Conservation (phyloP, 2,329 filamentous ascomycete genomes). For the Fusarium vanettenii region DNA sequence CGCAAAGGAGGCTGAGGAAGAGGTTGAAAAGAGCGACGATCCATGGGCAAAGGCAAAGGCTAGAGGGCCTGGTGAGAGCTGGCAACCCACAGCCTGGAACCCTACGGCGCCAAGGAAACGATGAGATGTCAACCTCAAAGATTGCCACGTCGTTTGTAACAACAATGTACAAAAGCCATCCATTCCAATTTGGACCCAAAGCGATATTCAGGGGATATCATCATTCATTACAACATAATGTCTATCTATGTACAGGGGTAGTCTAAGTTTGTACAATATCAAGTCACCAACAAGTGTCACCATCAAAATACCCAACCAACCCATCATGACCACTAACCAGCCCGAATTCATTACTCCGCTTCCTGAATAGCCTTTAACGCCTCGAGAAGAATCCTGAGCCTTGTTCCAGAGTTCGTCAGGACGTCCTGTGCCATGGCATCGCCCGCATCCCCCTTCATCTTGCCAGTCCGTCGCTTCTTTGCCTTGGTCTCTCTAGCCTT, state of each 20-base stretch:
- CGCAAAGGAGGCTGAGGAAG: conserved; percentile 9
- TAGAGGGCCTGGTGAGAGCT: conserved; percentile 68
- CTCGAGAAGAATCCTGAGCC: conserved; percentile 55
- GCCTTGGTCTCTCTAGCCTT: conserved; percentile 61
- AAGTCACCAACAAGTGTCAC: conserved; percentile 1
- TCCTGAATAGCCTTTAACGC: conserved; percentile 43
- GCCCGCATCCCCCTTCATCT: conserved; percentile 45
- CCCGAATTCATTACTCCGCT: conserved; percentile 26
- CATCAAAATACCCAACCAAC: background rate
- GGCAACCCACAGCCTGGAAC: conserved; percentile 74
- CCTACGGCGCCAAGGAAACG: conserved; percentile 55
- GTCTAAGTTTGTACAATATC: conserved; percentile 37
- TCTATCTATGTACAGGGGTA: conserved; percentile 35
- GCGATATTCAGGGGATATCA: conserved; percentile 22
- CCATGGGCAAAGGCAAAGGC: conserved; percentile 68
- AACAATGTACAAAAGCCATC: conserved; percentile 23
- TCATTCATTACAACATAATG: conserved; percentile 38
- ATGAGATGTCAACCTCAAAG: conserved; percentile 15
- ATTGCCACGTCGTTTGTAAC: conserved; percentile 11
- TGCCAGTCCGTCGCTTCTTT: conserved; percentile 54
- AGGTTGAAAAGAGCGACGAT: conserved; percentile 50
- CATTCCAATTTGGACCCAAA: background rate
- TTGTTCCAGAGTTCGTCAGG: conserved; percentile 57
- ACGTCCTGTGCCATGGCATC: conserved; percentile 58
- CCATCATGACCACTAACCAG: background rate